Base-by-base conservation (phyloP, 495 filamentous ascomycete species). In the Eremomyces bilateralis region DNA sequence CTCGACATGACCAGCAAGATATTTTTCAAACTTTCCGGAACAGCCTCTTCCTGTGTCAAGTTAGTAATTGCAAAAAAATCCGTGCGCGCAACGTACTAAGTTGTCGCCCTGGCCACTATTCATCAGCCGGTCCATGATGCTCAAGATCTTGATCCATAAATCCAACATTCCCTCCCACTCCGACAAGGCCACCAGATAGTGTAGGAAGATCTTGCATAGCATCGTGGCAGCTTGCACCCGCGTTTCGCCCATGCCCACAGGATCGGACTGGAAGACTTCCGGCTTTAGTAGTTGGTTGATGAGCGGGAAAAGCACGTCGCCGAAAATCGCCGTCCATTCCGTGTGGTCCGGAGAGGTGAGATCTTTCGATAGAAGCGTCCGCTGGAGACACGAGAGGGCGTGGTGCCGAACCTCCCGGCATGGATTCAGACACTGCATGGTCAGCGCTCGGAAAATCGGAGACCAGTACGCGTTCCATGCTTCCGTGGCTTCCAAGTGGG, bases 401-500 rank as follows among this genome's bases (percentile, higher is more conserved):
- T 88, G 69, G 42, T 84, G 75, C 1, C 88, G 71, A 32, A 99
- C 81, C 51, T 91, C 83, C 29, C 88, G 80, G 50, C 83, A 94
- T 4, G 90, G 84, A 47, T 95, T 99, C 41, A 78, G 75, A 56
- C 81, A 93, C 56, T 97, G 88, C 5, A 68, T 67, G 5, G 79
- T 88, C 20, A 95, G 58, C 10, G 80, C 74, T 40, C 76, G 69
- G 58, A 97, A 85, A 21, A 95, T 85, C 16, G 84, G 90, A 12
- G 83, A 74, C 88, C 88, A 99, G 52, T 99, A 99, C 11, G 90
- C 80, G 20, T 80, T 79, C 88, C 88, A 99, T 22, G 88, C 88
- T 81, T 41, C 33, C 8, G 16, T 20, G 10, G 12, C 20, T 46
- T 95, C 90, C 0, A 95, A 69, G 42, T 95, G 90, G 16, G 83